Evolutionary conservation across 768 basidiomycete genomes (phyloP).

Genomic region (Lactifluus echinatus): DNA sequence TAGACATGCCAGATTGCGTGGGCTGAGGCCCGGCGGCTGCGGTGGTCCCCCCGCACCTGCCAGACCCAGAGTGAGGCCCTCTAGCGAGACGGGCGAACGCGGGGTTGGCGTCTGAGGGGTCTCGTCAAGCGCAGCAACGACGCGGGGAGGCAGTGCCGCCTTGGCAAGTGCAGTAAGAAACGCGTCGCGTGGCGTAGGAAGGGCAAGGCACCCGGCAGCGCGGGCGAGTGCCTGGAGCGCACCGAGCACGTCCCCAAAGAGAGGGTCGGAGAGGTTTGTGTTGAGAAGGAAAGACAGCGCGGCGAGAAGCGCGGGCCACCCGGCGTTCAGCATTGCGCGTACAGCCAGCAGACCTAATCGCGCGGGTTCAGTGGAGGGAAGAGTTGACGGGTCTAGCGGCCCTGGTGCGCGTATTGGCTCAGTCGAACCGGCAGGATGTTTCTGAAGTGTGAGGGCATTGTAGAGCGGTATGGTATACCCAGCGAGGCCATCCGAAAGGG

Average conservation of each 20-base stretch:
- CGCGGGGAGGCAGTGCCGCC: constrained; percentile 82
- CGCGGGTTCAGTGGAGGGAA: constrained; percentile 45
- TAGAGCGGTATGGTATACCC: constrained; percentile 70
- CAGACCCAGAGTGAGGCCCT: constrained; percentile 53
- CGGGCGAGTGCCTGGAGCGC: constrained; percentile 80
- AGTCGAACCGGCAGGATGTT: constrained; percentile 51
- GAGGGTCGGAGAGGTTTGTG: constrained; percentile 85
- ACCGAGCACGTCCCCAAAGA: constrained; percentile 80
- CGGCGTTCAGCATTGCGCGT: constrained; percentile 71
- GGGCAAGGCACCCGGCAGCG: constrained; percentile 81
- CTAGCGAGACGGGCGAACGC: constrained; percentile 47
- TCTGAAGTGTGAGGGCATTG: constrained; percentile 56
- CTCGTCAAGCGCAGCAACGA: constrained; percentile 78
- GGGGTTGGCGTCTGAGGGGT: constrained; percentile 48
- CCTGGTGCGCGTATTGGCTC: constrained; percentile 62
- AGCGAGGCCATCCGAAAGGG: constrained; percentile 80
- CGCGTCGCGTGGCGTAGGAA: constrained; percentile 84
- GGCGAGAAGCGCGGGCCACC: constrained; percentile 90
- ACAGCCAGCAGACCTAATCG: constrained; percentile 55
- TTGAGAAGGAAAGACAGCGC: constrained; percentile 83
- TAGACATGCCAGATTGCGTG: constrained; percentile 85
- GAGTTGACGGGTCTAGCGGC: constrained; percentile 51
- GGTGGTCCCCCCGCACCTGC: constrained; percentile 20
- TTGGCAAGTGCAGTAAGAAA: constrained; percentile 88
- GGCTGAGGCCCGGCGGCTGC: constrained; percentile 69